Evolutionary conservation across 2,329 filamentous ascomycete genomes (phyloP).

Genomic region (Paecilomyces formosus): DNA sequence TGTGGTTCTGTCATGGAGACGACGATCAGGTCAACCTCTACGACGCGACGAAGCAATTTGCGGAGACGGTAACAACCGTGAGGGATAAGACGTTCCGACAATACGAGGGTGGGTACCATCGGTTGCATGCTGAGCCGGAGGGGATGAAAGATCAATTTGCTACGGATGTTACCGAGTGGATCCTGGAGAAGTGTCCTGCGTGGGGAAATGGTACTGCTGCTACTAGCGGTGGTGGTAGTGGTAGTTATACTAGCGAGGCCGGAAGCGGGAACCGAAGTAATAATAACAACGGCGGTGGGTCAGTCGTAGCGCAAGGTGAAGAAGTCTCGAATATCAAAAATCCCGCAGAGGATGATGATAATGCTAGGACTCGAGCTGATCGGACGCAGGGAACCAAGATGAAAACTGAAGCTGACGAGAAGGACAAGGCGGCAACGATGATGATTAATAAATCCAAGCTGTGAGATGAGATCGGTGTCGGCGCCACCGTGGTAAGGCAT

Average conservation of each 20-base stretch:
- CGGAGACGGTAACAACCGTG: slow-evolving; percentile 45
- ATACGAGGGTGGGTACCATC: slow-evolving; percentile 75
- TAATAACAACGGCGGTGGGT: too few species aligned
- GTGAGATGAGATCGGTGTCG: background rate
- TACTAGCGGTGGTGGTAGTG: too few species aligned
- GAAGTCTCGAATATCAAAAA: background rate
- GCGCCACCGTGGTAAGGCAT: too few species aligned
- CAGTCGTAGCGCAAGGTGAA: background rate
- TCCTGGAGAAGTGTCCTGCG: slow-evolving; percentile 34
- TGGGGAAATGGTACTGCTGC: too few species aligned
- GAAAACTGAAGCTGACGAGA: background rate
- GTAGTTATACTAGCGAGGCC: too few species aligned
- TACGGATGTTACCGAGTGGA: slow-evolving; percentile 59
- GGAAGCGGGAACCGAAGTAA: too few species aligned
- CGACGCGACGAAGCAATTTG: slow-evolving; percentile 57
- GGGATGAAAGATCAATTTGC: slow-evolving; percentile 30
- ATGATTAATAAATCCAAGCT: background rate
- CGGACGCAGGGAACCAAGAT: background rate
- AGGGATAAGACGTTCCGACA: slow-evolving; percentile 63
- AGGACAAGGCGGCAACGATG: background rate
- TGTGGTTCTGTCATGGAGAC: slow-evolving; percentile 74
- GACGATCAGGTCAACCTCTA: slow-evolving; percentile 63
- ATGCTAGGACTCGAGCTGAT: background rate
- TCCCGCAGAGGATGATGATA: background rate
- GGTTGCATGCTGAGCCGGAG: slow-evolving; percentile 34